Conservation (phyloP, 768 basidiomycete genomes). For the Termitomyces sp. region DNA sequence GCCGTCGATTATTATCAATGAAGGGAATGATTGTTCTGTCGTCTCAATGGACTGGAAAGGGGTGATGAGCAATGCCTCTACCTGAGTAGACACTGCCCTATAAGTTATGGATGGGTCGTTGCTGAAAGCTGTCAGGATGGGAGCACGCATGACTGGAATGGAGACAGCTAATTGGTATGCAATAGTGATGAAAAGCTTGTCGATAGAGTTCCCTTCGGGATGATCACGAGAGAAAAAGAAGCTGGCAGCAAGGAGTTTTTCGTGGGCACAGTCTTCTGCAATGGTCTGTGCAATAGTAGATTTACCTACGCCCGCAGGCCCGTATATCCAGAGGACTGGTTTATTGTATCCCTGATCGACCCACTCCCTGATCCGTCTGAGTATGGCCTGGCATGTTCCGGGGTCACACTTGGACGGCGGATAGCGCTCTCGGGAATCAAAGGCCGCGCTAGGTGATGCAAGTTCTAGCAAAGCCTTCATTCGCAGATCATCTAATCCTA, state of each 20-base stretch:
- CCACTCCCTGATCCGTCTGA: neutral
- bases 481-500: neutral
- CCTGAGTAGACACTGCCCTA: neutral
- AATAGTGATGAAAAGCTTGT: neutral
- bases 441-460: neutral
- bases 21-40: neutral
- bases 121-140: neutral
- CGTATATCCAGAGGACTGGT: neutral
- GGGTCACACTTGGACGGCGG: neutral
- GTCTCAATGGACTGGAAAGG: neutral
- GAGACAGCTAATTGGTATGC: neutral
- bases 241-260: neutral
- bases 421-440: neutral
- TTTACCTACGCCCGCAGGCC: neutral
- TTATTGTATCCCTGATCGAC: neutral
- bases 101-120: neutral
- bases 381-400: neutral
- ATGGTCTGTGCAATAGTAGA: neutral
- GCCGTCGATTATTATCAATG: neutral
- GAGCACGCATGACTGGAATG: neutral
- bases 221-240: neutral
- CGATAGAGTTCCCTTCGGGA: neutral
- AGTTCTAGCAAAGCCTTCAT: neutral
- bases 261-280: neutral
- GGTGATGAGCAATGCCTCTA: neutral